Base-by-base conservation (phyloP, 1,284 basidiomycete genomes). In the Ganoderma lingzhi region DNA sequence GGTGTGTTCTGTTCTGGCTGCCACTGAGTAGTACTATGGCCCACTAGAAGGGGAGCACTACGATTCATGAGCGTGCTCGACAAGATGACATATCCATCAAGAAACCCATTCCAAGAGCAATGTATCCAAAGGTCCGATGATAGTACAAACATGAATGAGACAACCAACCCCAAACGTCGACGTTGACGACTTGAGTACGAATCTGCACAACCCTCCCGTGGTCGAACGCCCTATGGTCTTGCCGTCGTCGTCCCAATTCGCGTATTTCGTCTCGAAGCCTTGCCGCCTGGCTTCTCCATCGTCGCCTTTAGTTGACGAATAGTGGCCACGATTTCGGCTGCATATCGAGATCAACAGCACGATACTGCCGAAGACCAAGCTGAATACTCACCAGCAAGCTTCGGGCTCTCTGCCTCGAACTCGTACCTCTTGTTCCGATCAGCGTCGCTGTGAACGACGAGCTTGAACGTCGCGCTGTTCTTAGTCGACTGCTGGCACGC, bases 361-460 rank as follows among this genome's bases (percentile, higher is more conserved):
- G 48, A 28, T 3, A 35, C 48, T 59, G 39, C 56, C 19, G 19
- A 17, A 10, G 48, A n/a, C 51, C 59, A 51, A 30, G 23, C 35
- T 41, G 15, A 53, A 41, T 41, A 85, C 91, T 77, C 76, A 93
- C 94, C 88, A 35, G 96, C 96, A 68, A 91, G 80, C 77, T 90
- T 90, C 0, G 92, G 85, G 75, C 86, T 96, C 80, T 98, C 97
- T 0, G 96, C 97, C 81, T 99, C 98, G 78, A 99, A 98, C 77
- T 99, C 97, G 79, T 99, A 99, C 42, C 97, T 87, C 84, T 99
- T 99, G 71, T 90, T 92, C 42, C 90, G 87, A 12, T 88, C 86
- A 61, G 93, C 91, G 35, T 78, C 77, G 55, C 90, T 83, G 76
- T 86, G 86, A 4, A 95, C 91, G 53, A 93, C 85, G 32, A 96